phyloP scores from a whole-genome alignment of 352 stramenopile species.

The Halophytophthora batemanensis region DNA sequence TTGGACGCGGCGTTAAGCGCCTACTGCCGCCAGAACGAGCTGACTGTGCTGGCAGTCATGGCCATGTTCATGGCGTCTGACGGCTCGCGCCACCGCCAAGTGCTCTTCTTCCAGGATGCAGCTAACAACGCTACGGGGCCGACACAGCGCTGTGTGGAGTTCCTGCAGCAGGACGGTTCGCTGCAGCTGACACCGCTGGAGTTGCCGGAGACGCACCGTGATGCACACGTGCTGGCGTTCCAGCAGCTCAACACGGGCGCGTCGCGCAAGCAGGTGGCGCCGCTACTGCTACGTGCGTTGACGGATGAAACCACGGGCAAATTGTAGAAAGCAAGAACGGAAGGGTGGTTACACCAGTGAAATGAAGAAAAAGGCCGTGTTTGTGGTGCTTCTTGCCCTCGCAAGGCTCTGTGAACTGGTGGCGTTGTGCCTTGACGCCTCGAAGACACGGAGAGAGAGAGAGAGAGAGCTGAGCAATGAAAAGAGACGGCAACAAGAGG shows the following conservation, averaged over 20 bases:
- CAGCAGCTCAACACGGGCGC: conserved; percentile 55
- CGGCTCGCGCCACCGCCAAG: conserved; percentile 42
- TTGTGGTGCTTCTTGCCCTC: too few species aligned
- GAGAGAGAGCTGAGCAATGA: too few species aligned
- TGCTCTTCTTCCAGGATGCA: conserved; percentile 57
- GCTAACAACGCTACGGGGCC: conserved; percentile 13
- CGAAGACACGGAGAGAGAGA: too few species aligned
- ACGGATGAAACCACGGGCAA: not conserved
- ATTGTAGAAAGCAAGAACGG: not conserved
- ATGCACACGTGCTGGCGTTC: conserved; percentile 40
- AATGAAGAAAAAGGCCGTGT: too few species aligned
- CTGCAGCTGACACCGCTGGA: conserved; percentile 41
- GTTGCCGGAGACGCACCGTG: conserved; percentile 25
- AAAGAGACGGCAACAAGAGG: too few species aligned
- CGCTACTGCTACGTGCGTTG: conserved; percentile 55
- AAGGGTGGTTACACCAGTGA: too few species aligned
- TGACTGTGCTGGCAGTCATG: conserved; percentile 74
- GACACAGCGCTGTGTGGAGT: conserved; percentile 28
- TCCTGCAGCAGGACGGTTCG: conserved; percentile 33
- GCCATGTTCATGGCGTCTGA: conserved; percentile 49
- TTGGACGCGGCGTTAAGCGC: conserved; percentile 28
- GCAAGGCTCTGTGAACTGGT: too few species aligned
- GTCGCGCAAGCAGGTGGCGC: conserved; percentile 78
- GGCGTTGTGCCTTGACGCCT: too few species aligned
- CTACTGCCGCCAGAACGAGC: conserved; percentile 42